Conservation (phyloP, 345 rosid genomes). For the Ceriops tagal region DNA sequence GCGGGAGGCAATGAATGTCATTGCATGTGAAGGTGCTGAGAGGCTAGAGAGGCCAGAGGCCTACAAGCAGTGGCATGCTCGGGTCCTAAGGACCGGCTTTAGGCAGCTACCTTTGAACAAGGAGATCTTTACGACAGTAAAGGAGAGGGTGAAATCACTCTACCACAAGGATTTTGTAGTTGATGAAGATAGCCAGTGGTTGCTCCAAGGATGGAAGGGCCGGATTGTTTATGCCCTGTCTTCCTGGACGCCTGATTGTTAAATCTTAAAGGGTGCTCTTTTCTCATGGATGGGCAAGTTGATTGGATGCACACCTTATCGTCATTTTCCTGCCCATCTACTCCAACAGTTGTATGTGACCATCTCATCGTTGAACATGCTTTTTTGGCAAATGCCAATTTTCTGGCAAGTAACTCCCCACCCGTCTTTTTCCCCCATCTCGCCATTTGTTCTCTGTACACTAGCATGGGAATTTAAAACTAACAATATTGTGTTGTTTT, state of each 20-base stretch:
- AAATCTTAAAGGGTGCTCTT: neutral
- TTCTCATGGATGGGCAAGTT: constrained; percentile 11
- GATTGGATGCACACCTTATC: neutral
- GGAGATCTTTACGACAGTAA: constrained; percentile 26
- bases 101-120: constrained; percentile 34
- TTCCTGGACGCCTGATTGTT: constrained; percentile 34
- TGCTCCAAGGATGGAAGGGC: constrained; percentile 48
- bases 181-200: constrained; percentile 41
- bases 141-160: constrained; percentile 26
- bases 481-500: constrained; percentile 1
- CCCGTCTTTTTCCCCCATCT: neutral
- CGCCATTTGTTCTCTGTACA: neutral
- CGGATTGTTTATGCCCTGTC: constrained; percentile 36
- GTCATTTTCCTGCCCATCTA: neutral
- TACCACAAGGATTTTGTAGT: constrained; percentile 41
- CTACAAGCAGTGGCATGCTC: constrained; percentile 36
- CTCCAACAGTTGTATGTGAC: neutral
- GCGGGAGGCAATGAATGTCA: constrained; percentile 45
- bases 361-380: neutral
- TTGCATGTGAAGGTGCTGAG: constrained; percentile 57
- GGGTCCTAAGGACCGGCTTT: constrained; percentile 36
- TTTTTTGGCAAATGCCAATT: constrained; percentile 12
- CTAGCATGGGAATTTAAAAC: constrained; percentile 2
- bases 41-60: constrained; percentile 59
- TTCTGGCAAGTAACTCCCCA: neutral